Base-by-base conservation (phyloP, 108 stramenopile species). In the Mediolabrus comicus region DNA sequence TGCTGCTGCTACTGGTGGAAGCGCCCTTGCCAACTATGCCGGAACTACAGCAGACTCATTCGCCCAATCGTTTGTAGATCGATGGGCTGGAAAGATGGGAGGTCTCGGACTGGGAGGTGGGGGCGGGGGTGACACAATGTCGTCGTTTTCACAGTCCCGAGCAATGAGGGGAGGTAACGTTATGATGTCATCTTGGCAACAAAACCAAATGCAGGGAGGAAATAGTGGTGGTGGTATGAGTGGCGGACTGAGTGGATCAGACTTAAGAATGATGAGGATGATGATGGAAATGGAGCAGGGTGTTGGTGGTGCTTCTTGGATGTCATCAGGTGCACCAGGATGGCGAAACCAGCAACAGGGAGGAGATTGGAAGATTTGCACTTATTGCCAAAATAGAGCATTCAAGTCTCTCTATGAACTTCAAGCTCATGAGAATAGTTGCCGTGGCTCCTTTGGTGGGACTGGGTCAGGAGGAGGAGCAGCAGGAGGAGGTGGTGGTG, bases 51-150 rank as follows among this genome's bases (percentile, higher is more conserved):
- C 68, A 31, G 68, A 77, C 52, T 69, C 75, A 17, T 77, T 69
- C 19, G 75, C 75, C 19, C 75, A 77, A 31, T 68, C 75, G 7
- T 77, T 77, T 56, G 75, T 77, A 13, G 75, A 77, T 53, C 75
- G 75, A 36, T 77, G 62, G 43, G 75, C 75, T 28, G 46, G 25
- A 4, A 34, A 35, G 8, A 55, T 35, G 70, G 60, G 41, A 16
- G 53, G 35, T n/a, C 53, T 30, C 27, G 32, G 22, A 43, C 35
- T 14, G 41, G 41, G 4, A 36, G 2, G 55, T 54, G n/a, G 31
- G 36, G 55, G 49, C 32, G 28, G 49, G 51, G 72, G 36, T 14
- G 59, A 19, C 9, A 34, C 28, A 6, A 34, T 53, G 51, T 22
- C 26, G 12, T 32, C 27, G 22, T 13, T 16, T n/a, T 16, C 43